Conservation (phyloP, 1,284 basidiomycete species). For the Naganishia sp. region DNA sequence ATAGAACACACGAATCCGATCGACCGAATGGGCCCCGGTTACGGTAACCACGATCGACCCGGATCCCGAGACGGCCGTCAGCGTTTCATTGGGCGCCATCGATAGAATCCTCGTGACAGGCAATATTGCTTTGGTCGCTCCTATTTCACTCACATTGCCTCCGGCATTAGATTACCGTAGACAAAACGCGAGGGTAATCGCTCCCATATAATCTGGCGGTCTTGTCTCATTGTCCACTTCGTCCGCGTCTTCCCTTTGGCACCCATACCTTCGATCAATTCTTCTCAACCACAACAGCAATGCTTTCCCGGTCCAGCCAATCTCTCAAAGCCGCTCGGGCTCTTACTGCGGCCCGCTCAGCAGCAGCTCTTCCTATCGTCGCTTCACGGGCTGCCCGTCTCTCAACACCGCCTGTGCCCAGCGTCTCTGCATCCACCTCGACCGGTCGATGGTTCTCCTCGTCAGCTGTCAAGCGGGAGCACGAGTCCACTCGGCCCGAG, state of each 20-base stretch:
- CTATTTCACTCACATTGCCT: background rate
- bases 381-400: constrained; percentile 3
- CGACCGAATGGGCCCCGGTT: background rate
- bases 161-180: constrained; percentile 6
- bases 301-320: constrained; percentile 23
- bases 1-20: background rate
- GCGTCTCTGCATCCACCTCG: background rate
- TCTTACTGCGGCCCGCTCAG: constrained; percentile 3
- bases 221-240: background rate
- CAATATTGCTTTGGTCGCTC: background rate
- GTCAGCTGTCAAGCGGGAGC: constrained; percentile 37
- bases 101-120: constrained; percentile 6
- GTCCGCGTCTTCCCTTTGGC: background rate
- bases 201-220: background rate
- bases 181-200: background rate
- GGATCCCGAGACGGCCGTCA: constrained; percentile 1
- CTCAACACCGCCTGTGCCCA: background rate
- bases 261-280: background rate
- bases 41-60: background rate
- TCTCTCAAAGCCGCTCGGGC: constrained; percentile 23
- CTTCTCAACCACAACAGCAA: background rate
- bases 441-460: constrained; percentile 35
- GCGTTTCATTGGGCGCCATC: constrained; percentile 7
- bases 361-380: constrained; percentile 2
- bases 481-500: constrained; percentile 45